Conservation (phyloP, 1,284 basidiomycete species). For the Cryptococcus sp. region DNA sequence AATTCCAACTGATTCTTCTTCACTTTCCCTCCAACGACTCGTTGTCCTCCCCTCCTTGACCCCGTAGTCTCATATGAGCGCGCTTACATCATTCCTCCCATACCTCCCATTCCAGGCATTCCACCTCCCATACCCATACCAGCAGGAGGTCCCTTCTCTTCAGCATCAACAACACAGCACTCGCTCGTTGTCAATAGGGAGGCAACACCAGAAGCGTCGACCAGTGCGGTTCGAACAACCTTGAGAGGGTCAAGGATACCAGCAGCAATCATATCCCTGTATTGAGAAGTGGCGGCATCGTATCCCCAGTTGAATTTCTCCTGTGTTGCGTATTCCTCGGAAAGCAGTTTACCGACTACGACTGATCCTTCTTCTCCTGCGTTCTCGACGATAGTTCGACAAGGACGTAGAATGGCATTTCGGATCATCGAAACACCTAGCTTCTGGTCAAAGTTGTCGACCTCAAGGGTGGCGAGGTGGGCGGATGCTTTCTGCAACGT, state of each 20-base stretch:
- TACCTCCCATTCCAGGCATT: constrained; percentile 51
- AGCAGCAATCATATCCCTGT: constrained; percentile 87
- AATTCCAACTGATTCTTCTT: background rate
- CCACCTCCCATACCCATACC: constrained; percentile 50
- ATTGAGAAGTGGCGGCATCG: constrained; percentile 86
- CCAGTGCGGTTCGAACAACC: constrained; percentile 86
- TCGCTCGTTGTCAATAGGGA: constrained; percentile 90
- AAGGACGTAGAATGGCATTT: constrained; percentile 75
- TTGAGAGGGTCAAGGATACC: constrained; percentile 94
- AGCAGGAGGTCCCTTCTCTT: constrained; percentile 65
- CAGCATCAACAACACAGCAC: constrained; percentile 86
- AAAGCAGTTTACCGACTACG: constrained; percentile 78
- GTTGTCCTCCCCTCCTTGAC: background rate
- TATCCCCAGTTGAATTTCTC: constrained; percentile 79
- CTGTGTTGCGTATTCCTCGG: constrained; percentile 33
- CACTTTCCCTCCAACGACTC: background rate
- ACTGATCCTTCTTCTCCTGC: constrained; percentile 93
- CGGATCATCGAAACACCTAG: constrained; percentile 93
- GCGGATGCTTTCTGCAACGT: constrained; percentile 76
- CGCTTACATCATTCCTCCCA: constrained; percentile 55
- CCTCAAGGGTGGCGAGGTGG: constrained; percentile 70
- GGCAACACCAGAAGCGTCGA: constrained; percentile 79
- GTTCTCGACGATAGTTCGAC: constrained; percentile 87
- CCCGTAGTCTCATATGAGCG: background rate
- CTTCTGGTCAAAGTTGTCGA: constrained; percentile 95